Conservation (phyloP, 805 yeast genomes). For the Ogataea parapolymorpha region DNA sequence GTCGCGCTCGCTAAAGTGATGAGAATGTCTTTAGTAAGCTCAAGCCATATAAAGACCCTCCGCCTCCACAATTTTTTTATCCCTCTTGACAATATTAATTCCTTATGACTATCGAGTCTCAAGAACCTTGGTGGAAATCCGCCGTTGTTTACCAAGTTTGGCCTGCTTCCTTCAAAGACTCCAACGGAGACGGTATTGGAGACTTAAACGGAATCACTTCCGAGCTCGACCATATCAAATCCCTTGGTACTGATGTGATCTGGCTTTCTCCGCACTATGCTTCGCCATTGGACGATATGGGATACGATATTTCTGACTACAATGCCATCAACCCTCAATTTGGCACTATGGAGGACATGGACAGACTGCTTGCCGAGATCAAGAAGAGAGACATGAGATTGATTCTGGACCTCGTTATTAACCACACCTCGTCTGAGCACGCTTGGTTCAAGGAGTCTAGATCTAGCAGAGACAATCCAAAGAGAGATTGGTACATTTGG, state of each 20-base stretch:
- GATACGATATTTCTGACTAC: conserved; percentile 57
- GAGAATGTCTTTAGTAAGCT: too few relatives aligned
- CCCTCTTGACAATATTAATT: too few relatives aligned
- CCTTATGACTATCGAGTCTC: background rate
- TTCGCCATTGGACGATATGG: conserved; percentile 62
- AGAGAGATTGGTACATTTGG: conserved; percentile 65
- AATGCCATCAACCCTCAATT: conserved; percentile 48
- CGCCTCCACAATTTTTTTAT: too few relatives aligned
- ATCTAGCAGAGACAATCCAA: conserved; percentile 44
- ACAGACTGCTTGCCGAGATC: conserved; percentile 41
- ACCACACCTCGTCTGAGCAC: conserved; percentile 56
- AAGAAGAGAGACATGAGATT: conserved; percentile 51
- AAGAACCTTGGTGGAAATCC: conserved; percentile 50
- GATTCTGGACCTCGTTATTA: conserved; percentile 54
- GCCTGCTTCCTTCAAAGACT: conserved; percentile 59
- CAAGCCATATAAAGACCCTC: too few relatives aligned
- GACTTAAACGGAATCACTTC: conserved; percentile 53
- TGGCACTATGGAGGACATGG: conserved; percentile 54
- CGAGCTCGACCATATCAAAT: conserved; percentile 47
- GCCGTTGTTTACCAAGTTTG: conserved; percentile 55
- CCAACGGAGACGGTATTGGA: conserved; percentile 58
- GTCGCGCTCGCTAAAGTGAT: too few relatives aligned
- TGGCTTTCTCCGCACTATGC: conserved; percentile 60
- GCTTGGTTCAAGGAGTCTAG: conserved; percentile 57
- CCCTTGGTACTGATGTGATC: conserved; percentile 32